These are phyloP conservation scores for Lactarius indigo DNA, from an alignment of 768 basidiomycete species.

Conservation along the genomic window DNA sequence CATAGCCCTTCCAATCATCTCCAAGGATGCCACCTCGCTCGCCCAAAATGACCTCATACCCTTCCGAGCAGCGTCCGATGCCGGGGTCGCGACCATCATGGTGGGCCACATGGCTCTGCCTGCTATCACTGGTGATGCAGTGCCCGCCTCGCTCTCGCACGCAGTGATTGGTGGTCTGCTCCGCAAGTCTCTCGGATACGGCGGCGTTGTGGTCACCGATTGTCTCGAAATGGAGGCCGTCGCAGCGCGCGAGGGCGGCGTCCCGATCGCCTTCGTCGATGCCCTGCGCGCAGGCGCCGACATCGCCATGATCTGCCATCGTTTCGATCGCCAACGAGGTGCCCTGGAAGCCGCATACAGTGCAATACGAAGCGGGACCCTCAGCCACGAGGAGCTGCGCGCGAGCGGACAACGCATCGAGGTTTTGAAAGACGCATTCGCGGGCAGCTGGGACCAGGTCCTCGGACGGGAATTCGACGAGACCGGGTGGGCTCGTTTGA, in stretches of 20 bases:
- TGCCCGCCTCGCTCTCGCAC: constrained; percentile 57
- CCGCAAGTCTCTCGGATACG: constrained; percentile 47
- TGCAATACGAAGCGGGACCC: constrained; percentile 44
- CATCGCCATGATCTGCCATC: constrained; percentile 74
- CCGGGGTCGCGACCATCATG: constrained; percentile 56
- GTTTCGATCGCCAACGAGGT: constrained; percentile 47
- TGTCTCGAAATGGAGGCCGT: constrained; percentile 78
- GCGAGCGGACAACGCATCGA: constrained; percentile 46
- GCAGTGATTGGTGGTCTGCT: constrained; percentile 51
- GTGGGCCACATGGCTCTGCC: constrained; percentile 73
- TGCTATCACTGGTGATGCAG: constrained; percentile 47
- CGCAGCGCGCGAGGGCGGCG: constrained; percentile 43
- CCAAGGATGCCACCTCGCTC: constrained; percentile 45
- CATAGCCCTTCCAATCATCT: constrained; percentile 58
- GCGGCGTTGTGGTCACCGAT: constrained; percentile 66
- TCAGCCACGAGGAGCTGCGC: constrained; percentile 39
- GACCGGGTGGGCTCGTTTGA: constrained; percentile 35
- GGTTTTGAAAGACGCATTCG: constrained; percentile 49
- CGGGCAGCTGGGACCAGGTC: constrained; percentile 44
- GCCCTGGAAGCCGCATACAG: constrained; percentile 50
- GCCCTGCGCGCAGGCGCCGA: constrained; percentile 64
- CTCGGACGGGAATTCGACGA: constrained; percentile 29
- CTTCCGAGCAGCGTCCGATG: constrained; percentile 44
- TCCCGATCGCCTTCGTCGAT: constrained; percentile 51
- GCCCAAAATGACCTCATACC: constrained; percentile 52